Conservation (phyloP, 1,284 basidiomycete genomes). For the Papiliotrema terrestris region DNA sequence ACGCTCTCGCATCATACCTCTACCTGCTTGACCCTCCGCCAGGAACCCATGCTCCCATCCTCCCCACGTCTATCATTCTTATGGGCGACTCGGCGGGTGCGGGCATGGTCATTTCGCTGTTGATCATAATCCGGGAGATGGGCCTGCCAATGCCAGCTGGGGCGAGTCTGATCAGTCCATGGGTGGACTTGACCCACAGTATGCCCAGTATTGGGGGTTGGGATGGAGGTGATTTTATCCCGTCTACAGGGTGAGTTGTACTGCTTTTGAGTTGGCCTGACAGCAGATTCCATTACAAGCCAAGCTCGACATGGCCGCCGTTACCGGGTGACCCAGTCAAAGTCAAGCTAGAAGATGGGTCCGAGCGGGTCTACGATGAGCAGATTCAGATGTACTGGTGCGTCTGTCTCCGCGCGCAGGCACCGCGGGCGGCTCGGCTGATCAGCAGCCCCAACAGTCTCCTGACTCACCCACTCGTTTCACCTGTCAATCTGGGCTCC, state of each 20-base stretch:
- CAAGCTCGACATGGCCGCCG: constrained; percentile 48
- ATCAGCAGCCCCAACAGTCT: constrained; percentile 49
- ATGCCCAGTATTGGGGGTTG: constrained; percentile 69
- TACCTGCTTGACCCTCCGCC: constrained; percentile 69
- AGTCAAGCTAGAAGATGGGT: constrained; percentile 33
- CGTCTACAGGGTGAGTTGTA: constrained; percentile 31
- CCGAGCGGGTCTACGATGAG: constrained; percentile 36
- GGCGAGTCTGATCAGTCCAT: constrained; percentile 77
- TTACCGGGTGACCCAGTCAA: constrained; percentile 38
- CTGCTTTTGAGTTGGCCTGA: neutral
- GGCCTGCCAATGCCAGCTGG: constrained; percentile 80
- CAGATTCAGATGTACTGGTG: constrained; percentile 54
- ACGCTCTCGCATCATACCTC: constrained; percentile 53
- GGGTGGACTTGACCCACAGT: constrained; percentile 91
- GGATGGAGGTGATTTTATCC: constrained; percentile 44
- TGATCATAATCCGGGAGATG: constrained; percentile 83
- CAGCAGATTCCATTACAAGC: constrained; percentile 46
- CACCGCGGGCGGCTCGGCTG: too few relatives aligned
- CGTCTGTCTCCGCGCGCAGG: constrained; percentile 5
- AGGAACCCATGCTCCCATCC: constrained; percentile 67
- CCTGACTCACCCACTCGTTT: constrained; percentile 53
- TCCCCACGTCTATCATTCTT: constrained; percentile 75
- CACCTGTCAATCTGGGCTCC: constrained; percentile 52
- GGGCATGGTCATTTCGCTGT: constrained; percentile 74
- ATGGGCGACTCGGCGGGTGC: constrained; percentile 93